Base-by-base conservation (phyloP, 2,329 filamentous ascomycete genomes). In the Aspergillus sp. region DNA sequence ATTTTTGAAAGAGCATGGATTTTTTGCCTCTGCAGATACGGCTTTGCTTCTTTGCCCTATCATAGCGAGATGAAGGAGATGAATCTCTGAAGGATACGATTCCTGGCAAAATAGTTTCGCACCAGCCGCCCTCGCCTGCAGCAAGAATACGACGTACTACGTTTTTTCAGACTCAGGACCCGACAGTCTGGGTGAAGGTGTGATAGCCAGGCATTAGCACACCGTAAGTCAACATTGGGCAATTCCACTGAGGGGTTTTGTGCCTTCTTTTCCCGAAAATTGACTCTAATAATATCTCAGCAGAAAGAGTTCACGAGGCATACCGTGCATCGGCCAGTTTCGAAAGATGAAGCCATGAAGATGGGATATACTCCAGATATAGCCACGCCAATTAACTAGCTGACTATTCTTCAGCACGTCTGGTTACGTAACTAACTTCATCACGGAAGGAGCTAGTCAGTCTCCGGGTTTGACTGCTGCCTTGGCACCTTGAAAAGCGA, bases 171-270 rank as follows among this genome's bases (percentile, higher is more conserved):
- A 31, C 27, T 58, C 58, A 55, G 58, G 65, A 61, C 64, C 65
- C 65, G 65, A 66, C 64, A 66, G 56, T 67, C 60, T 67, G 65
- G 65, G 27, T 57, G 62, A 66, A 57, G 45, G 59, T 64, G 65
- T 67, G 59, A 66, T 67, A 62, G 60, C 62, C 54, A 51, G 58
- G 65, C 65, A 66, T 67, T 67, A 67, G 65, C 59, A 47, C 53
- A 53, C 48, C 44, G 46, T 45, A 44, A 27, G 55, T 48, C 45
- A 52, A 57, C 54, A 46, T 59, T 58, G 43, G 58, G 61, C 59
- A 44, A 48, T 58, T 52, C 56, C 57, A 50, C 54, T 58, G 58
- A 65, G 62, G 58, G 49, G 45, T 52, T 55, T 62, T 23, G 43
- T 49, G 17, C n/a, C 39, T 43, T 37, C n/a, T 31, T 40, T 15